Conservation (phyloP, 192 early-diverging fungal species). For the Linnemannia exigua region DNA sequence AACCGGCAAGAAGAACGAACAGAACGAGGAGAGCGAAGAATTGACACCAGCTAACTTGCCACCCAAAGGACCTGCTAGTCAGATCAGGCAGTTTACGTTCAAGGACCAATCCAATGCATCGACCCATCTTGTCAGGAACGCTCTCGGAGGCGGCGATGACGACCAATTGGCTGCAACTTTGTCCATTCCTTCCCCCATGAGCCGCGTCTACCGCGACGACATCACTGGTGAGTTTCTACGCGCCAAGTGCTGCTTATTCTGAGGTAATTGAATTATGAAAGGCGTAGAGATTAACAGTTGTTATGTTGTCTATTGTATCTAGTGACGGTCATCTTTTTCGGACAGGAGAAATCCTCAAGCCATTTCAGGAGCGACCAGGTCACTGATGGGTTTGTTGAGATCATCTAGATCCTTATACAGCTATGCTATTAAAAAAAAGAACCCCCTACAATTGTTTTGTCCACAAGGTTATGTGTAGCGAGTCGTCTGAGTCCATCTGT, state of each 20-base stretch:
- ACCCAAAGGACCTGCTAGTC: constrained; percentile 43
- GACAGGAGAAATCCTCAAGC: constrained; percentile 25
- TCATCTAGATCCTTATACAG: constrained; percentile 2
- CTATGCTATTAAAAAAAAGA: not conserved
- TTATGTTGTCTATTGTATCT: not conserved
- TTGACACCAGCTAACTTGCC: constrained; percentile 45
- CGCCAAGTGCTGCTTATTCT: not conserved
- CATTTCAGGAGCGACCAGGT: constrained; percentile 9
- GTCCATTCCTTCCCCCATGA: constrained; percentile 75
- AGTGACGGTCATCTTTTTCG: constrained; percentile 56
- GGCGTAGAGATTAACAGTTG: not conserved
- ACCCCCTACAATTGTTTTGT: no score
- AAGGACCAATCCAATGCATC: constrained; percentile 70
- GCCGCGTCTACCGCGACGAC: constrained; percentile 85
- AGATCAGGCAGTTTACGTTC: constrained; percentile 54
- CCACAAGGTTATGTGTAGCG: not conserved
- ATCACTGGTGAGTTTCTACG: constrained; percentile 69
- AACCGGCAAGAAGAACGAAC: constrained; percentile 42
- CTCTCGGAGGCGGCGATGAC: constrained; percentile 73
- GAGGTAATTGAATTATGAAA: not conserved
- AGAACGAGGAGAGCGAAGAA: constrained; percentile 29
- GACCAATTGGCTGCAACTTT: constrained; percentile 73
- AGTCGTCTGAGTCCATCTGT: not conserved
- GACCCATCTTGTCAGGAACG: constrained; percentile 79
- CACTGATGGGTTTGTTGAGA: constrained; percentile 49